A percentile compares a stretch with the other conserved stretches of the same genome.
phyloP scores from a whole-genome alignment of 768 basidiomycete genomes.

The Lactarius sp. region DNA sequence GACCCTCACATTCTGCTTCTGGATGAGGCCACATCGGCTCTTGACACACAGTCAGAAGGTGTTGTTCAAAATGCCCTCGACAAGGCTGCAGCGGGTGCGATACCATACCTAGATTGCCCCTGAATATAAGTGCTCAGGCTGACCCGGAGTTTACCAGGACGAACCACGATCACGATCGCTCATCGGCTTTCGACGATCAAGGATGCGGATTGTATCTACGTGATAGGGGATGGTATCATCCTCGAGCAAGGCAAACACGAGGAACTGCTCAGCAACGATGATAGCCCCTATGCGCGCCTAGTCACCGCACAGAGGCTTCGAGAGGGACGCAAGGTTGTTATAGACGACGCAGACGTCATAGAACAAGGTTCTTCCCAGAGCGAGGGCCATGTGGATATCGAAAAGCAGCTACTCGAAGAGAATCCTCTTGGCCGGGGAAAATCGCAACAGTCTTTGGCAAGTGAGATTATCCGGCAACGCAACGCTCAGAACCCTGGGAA shows the following conservation, averaged over 20 bases:
- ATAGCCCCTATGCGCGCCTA: conserved; percentile 63
- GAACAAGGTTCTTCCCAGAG: neutral
- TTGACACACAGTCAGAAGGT: conserved; percentile 48
- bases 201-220: conserved; percentile 39
- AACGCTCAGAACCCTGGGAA: conserved; percentile 29
- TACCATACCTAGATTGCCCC: neutral
- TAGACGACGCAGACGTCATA: conserved; percentile 18
- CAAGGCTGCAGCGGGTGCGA: conserved; percentile 37
- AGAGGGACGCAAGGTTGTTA: conserved; percentile 36
- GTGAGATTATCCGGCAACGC: conserved; percentile 52
- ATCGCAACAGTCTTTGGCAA: conserved; percentile 57
- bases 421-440: conserved; percentile 47
- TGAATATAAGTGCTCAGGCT: neutral
- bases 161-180: conserved; percentile 35
- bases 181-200: conserved; percentile 36
- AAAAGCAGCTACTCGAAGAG: conserved; percentile 52
- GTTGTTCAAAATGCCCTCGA: conserved; percentile 51
- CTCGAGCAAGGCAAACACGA: conserved; percentile 43
- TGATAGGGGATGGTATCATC: conserved; percentile 42
- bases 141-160: conserved; percentile 19
- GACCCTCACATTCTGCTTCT: conserved; percentile 47
- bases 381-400: conserved; percentile 34
- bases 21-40: conserved; percentile 46
- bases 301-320: conserved; percentile 74
- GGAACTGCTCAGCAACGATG: conserved; percentile 37